A percentile compares a stretch with the other conserved stretches of the same genome.
phyloP scores from a whole-genome alignment of 441 rosid genomes.

The Erodium trifolium region DNA sequence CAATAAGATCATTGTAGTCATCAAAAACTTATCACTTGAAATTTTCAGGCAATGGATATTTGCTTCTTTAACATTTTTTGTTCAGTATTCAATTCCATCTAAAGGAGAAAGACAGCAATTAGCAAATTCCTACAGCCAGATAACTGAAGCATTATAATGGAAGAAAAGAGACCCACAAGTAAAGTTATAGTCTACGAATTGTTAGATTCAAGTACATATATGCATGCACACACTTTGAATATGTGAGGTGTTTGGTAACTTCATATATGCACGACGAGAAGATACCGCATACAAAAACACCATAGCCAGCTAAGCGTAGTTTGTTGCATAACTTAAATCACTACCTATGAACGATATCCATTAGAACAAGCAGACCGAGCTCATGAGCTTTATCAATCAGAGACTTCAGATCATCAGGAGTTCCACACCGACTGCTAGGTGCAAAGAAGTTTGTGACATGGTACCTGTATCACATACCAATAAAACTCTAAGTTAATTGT shows the following conservation, averaged over 20 bases:
- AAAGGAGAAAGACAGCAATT: not conserved
- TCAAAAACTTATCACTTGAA: not conserved
- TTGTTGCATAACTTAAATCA: slow-evolving; percentile 14
- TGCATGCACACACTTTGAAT: not conserved
- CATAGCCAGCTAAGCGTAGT: not conserved
- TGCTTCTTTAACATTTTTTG: not conserved
- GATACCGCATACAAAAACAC: not conserved
- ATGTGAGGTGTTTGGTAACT: not conserved
- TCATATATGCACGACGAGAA: not conserved
- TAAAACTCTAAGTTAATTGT: slow-evolving; percentile 17
- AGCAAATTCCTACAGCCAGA: not conserved
- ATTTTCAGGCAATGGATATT: not conserved
- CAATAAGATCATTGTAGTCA: not conserved
- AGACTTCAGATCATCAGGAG: slow-evolving; percentile 96
- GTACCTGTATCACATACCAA: slow-evolving; percentile 55
- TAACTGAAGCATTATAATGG: not conserved
- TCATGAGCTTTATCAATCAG: slow-evolving; percentile 94
- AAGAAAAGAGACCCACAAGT: not conserved
- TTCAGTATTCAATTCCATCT: slow-evolving; percentile 1
- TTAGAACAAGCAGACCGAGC: slow-evolving; percentile 84
- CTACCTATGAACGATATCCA: slow-evolving; percentile 99
- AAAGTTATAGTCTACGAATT: not conserved
- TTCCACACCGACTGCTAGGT: slow-evolving; percentile 97
- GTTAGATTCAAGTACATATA: not conserved
- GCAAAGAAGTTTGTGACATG: slow-evolving; percentile 94